Evolutionary conservation across 768 basidiomycete genomes (phyloP), one percentile per base, ranked within the genome.

Genomic region (Cantharellus cinnabarinus): DNA sequence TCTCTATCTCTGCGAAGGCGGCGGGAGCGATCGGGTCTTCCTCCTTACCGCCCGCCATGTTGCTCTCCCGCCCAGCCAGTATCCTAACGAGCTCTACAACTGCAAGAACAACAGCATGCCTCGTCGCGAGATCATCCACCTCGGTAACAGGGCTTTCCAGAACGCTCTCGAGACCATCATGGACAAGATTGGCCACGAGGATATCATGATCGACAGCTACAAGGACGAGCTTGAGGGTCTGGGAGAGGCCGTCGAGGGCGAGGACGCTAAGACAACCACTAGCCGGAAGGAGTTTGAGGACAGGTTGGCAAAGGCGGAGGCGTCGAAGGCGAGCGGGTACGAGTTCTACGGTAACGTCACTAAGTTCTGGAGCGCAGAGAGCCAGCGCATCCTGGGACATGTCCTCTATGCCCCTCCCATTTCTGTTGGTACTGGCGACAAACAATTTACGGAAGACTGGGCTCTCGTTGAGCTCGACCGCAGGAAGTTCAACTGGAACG

Each of bases 1-100:
- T 4, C 66, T 70, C 52, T 75, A 71, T 58, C 71, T 75, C 62
- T 14, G 59, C 29, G 62, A 63, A 1, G 66, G 65, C 38, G 54
- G 67, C 3, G 62, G 67, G 5, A 71, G 71, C 59, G 71, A 72
- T 42, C 68, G 61, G 48, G 53, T 14, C 58, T 5, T 37, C 29
- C 35, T n/a, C 42, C 51, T 61, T 48, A 60, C 41, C 3, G 57
- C 37, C 40, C 15, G 57, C 57, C 37, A 61, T 3, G 29, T 61
- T 42, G 10, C 38, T 10, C 38, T 54, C 52, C 52, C 52, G 10
- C 34, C 34, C 10, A 38, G 35, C 10, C 14, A 54, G 34, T 59
- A 72, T 52, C 3, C 57, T 54, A 60, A 59, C 41, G 57, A 5
- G 20, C 14, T 42, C 59, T 58, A 60, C 56, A 34, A 53, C 59